Percentiles rank a stretch among this genome's conserved stretches.
Conservation (phyloP, 108 stramenopile species). For the Cylindrotheca closterium region DNA sequence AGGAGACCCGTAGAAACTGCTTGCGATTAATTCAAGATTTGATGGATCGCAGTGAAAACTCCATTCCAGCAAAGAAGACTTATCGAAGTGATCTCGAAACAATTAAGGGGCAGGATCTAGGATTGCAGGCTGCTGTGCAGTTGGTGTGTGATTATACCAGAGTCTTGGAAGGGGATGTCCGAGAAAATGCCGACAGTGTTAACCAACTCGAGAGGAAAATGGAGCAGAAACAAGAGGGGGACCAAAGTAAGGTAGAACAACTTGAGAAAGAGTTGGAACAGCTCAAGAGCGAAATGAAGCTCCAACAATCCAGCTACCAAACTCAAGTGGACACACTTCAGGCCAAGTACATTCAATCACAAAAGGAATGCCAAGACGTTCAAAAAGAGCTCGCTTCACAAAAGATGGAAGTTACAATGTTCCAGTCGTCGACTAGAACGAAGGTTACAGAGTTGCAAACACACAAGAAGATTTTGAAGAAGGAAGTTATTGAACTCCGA, state of each 20-base stretch:
- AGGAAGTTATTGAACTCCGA: slow-evolving; percentile 82
- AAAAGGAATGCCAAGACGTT: slow-evolving; percentile 62
- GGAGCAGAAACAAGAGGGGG: slow-evolving; percentile 50
- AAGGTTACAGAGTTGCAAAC: slow-evolving; percentile 70
- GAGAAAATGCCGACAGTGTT: slow-evolving; percentile 46
- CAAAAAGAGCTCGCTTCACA: slow-evolving; percentile 73
- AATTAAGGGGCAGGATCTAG: slow-evolving; percentile 54
- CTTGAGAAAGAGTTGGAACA: slow-evolving; percentile 49
- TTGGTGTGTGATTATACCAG: slow-evolving; percentile 50
- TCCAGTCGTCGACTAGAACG: slow-evolving; percentile 65
- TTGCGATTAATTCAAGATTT: slow-evolving; percentile 61
- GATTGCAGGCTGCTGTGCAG: slow-evolving; percentile 45
- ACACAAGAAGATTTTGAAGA: slow-evolving; percentile 86
- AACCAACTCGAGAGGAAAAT: slow-evolving; percentile 51
- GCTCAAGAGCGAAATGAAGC: slow-evolving; percentile 46
- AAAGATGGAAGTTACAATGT: slow-evolving; percentile 81
- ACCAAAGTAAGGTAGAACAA: slow-evolving; percentile 52
- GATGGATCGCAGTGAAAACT: slow-evolving; percentile 40
- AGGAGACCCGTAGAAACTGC: slow-evolving; percentile 64
- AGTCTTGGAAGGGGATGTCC: slow-evolving; percentile 43
- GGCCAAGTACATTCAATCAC: slow-evolving; percentile 46
- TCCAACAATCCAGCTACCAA: slow-evolving; percentile 40
- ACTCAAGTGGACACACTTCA: slow-evolving; percentile 46
- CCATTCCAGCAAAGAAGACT: slow-evolving; percentile 30
- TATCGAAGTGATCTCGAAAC: slow-evolving; percentile 64